Evolutionary conservation across 352 stramenopile species (phyloP).

Genomic region (Stramenopiles sp.): DNA sequence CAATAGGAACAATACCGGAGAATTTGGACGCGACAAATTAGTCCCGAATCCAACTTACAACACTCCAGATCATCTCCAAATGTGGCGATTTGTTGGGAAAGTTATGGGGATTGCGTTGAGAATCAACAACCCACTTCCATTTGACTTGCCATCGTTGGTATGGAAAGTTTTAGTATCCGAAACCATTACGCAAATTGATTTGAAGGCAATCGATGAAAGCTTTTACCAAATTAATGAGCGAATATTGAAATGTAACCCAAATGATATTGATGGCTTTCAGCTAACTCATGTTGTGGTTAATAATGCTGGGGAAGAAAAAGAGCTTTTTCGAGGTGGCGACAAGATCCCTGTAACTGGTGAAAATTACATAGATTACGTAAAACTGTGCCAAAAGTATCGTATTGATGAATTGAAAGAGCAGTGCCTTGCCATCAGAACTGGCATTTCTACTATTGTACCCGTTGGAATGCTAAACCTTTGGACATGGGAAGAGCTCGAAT

Average conservation of each 20-base stretch:
- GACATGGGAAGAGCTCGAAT: slow-evolving; percentile 8
- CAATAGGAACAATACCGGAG: slow-evolving; percentile 4
- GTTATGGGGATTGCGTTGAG: slow-evolving; percentile 4
- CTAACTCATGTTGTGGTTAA: not conserved
- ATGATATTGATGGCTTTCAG: not conserved
- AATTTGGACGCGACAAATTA: slow-evolving; percentile 9
- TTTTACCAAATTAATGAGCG: slow-evolving; percentile 6
- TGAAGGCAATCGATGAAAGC: slow-evolving; percentile 2
- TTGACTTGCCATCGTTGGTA: slow-evolving; percentile 12
- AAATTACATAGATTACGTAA: not conserved
- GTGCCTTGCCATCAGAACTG: not conserved
- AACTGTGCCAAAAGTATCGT: not conserved
- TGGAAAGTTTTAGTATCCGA: slow-evolving; percentile 6
- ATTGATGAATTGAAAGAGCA: not conserved
- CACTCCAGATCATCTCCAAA: not conserved
- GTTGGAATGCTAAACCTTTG: not conserved
- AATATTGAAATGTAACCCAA: not conserved
- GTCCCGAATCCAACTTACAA: not conserved
- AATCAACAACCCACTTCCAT: slow-evolving; percentile 1
- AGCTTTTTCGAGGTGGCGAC: not conserved
- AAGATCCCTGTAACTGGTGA: not conserved
- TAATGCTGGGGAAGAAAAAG: not conserved
- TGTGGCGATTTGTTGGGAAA: slow-evolving; percentile 9
- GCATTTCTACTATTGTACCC: slow-evolving; percentile 4
- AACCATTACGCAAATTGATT: not conserved